Base-by-base conservation (phyloP, 352 stramenopile species). In the Phytopythium vexans region DNA sequence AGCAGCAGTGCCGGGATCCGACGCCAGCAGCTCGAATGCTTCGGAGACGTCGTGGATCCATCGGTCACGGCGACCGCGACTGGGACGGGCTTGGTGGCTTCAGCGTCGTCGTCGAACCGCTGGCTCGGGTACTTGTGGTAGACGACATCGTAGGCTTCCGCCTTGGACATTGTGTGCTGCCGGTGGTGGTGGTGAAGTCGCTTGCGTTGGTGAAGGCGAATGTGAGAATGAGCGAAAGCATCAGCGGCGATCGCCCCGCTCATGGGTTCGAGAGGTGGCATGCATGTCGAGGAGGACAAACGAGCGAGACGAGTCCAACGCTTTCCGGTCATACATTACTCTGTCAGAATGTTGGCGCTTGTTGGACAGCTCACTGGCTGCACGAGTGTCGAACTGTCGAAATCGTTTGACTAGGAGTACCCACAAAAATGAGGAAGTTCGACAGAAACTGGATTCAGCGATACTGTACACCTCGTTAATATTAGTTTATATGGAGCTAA, bases 121-220 rank as follows among this genome's bases (percentile, higher is more conserved):
- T 38, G 27, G 38, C 36, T 57, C 11, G 62, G 62, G 43, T 68
- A 71, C n/a, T 56, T 49, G 47, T 64, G 54, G 54, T 67, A 71
- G 54, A 67, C 65, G 27, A 70, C 62, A 10, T 70, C 58, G 31
- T 39, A 40, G 49, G 41, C 41, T 46, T 46, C 15, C 7, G 41
- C 2, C 41, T 46, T 46, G 41, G 14, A 4, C 41, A 46, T 46
- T 9, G 40, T 21, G 14, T 11, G 62, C 39, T 68, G 68, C n/a
- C 52, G 43, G 47, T 64, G 54, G 54, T 67, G 68, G 54, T n/a
- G n/a, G n/a, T n/a, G n/a, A n/a, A n/a, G n/a, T n/a, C n/a, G n/a
- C n/a, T n/a, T n/a, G n/a, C n/a, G n/a, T n/a, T n/a, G n/a, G n/a
- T n/a, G n/a, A n/a, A n/a, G n/a, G n/a, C n/a, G n/a, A n/a, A n/a